Base-by-base conservation (phyloP, 805 yeast species). In the Nakazawaea ishiwadae region DNA sequence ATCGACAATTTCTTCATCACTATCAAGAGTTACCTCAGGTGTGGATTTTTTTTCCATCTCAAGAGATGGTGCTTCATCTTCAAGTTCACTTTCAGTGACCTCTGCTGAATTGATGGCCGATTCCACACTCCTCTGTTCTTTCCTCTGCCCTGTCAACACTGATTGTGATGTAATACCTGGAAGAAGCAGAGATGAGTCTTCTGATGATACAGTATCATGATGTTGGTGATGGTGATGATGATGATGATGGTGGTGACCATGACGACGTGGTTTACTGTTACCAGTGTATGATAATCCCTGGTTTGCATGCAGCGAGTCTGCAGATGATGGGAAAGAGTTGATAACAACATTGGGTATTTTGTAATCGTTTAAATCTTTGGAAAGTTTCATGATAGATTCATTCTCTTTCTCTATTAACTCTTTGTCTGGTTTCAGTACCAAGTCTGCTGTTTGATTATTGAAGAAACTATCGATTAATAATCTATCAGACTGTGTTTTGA, bases 401-500 rank as follows among this genome's bases (percentile, higher is more conserved):
- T n/a, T 19, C 24, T 33, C 28, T 5, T 14, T 30, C 14, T 36
- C 40, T 17, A 17, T 19, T 31, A 20, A 14, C 10, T 43, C 37
- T 14, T 27, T 29, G 27, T 39, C 44, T 9, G 11, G 6, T 12
- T 33, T 37, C n/a, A 16, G 20, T 14, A 28, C 14, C n/a, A 35
- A 34, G 5, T 21, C 42, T 14, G 62, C 57, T 27, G 65, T 61
- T 45, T 69, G 24, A 9, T n/a, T 23, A 26, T 39, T 32, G 37
- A 26, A 39, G 8, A 39, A 19, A 16, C 14, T 27, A 26, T 31
- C 19, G n/a, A 39, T 39, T 15, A 81, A 53, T 31, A 62, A 56
- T 17, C 62, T 60, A 51, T 85, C 93, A 5, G 65, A 48, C 1
- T 64, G 57, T 37, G 73, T 74, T 44, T 73, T 65, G 63, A 80